Base-by-base conservation (phyloP, 2,329 filamentous ascomycete species). In the Huntiella omanensis region DNA sequence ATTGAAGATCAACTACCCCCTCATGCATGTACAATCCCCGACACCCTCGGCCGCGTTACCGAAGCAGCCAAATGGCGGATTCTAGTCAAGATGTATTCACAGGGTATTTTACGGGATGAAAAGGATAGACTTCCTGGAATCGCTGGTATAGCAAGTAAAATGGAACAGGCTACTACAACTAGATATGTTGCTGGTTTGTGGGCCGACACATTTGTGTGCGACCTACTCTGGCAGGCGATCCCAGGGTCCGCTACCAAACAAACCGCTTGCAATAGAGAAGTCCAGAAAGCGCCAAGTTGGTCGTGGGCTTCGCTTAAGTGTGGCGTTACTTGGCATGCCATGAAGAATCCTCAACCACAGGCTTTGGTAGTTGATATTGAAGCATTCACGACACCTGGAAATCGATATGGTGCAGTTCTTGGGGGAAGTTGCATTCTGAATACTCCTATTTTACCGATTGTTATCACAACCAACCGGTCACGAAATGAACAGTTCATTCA, bases 161-260 rank as follows among this genome's bases (percentile, higher is more conserved):
- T 59, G 33, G 53, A 53, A 28, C 47, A 50, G 33, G 52, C 47
- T 2, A 53, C 52, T 4, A 45, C 46, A 0, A 54, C 54, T 11
- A 42, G 53, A 6, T 60, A 60, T 41, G 47, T 53, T 1, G 58
- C 58, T 0, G 57, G 58, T 1, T 35, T 60, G 15, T 60, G 58
- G 58, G 44, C 40, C 5, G 40, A 49, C 32, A 49, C 48, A 3
- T 49, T 49, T 46, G 48, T 49, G 6, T 49, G 46, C 40, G 48
- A 49, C 22, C 13, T 49, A 3, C 39, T 49, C 40, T 49, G 48
- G 48, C 48, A 49, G 34, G 43, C 48, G 3, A 49, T 49, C 22
- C 48, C 48, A 6, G 48, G 48, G 15, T 47, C 44, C 12, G 44
- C 45, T 10, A 10, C 11, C 13, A 46, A 46, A 5, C 44, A 44